Conservation (phyloP, 371 early-diverging fungal genomes). For the Capillidium rhysosporum region DNA sequence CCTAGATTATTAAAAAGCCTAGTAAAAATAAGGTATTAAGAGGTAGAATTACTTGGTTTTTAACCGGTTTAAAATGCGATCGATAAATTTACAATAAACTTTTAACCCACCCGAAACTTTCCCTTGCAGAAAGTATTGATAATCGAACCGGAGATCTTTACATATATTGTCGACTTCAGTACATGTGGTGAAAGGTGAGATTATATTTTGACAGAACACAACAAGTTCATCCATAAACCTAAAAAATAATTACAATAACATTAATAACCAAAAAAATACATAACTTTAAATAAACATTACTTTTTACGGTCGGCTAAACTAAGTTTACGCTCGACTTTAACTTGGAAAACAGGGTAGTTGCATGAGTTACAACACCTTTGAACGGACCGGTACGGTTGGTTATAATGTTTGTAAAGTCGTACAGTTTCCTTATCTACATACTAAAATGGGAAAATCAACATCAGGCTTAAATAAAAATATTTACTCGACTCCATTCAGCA, state of each 20-base stretch:
- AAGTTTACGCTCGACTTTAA: neutral
- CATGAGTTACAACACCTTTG: constrained; percentile 33
- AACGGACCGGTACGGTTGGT: constrained; percentile 39
- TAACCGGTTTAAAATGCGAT: neutral
- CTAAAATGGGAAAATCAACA: constrained; percentile 9
- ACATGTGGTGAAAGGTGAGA: no score
- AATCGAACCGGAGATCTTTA: neutral
- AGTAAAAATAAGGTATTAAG: neutral
- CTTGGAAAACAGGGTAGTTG: constrained; percentile 13
- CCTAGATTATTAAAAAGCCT: neutral
- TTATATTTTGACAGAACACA: no score
- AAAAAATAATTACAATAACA: no score
- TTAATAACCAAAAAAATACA: neutral
- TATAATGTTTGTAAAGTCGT: constrained; percentile 30
- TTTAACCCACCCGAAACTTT: neutral
- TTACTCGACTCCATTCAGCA: constrained; percentile 35
- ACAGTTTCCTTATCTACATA: constrained; percentile 17
- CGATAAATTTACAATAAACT: neutral
- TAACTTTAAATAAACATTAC: neutral
- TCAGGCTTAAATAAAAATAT: neutral
- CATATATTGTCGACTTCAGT: no score
- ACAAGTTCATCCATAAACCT: no score
- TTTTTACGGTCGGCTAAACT: neutral
- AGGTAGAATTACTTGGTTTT: neutral
- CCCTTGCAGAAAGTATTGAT: neutral